A percentile compares a stretch with the other conserved stretches of the same genome.
These are phyloP conservation scores for Kwoniella shandongensis DNA, from an alignment of 768 basidiomycete species.

Conservation along the genomic window DNA sequence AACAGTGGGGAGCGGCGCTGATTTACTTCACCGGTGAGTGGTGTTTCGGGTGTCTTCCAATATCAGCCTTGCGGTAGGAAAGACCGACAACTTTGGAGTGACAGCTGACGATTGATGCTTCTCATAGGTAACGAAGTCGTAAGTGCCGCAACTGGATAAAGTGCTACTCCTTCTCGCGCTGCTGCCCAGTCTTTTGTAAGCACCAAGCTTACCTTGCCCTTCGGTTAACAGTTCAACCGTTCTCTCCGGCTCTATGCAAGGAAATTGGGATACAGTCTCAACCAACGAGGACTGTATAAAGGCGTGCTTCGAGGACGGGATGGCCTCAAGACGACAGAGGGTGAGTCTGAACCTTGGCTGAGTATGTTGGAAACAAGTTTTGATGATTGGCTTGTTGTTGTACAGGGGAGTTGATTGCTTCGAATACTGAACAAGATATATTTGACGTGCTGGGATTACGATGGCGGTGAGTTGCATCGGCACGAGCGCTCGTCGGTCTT, in stretches of 20 bases:
- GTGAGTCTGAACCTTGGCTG: slow-evolving; percentile 62
- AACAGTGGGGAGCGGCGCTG: slow-evolving; percentile 74
- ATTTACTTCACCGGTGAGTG: slow-evolving; percentile 82
- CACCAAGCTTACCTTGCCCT: background rate
- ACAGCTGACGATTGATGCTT: slow-evolving; percentile 50
- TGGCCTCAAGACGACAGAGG: slow-evolving; percentile 63
- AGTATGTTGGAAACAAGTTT: background rate
- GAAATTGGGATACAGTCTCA: slow-evolving; percentile 76
- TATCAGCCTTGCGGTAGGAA: background rate
- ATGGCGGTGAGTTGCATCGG: slow-evolving; percentile 34
- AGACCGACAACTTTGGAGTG: too few relatives aligned
- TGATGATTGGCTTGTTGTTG: background rate
- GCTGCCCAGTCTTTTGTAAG: background rate
- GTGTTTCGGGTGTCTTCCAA: background rate
- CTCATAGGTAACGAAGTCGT: slow-evolving; percentile 78
- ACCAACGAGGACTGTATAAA: slow-evolving; percentile 77
- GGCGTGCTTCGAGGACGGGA: slow-evolving; percentile 71
- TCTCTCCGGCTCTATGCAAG: slow-evolving; percentile 81
- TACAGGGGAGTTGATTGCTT: slow-evolving; percentile 67
- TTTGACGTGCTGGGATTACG: slow-evolving; percentile 65
- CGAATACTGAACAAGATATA: slow-evolving; percentile 82
- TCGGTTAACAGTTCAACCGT: slow-evolving; percentile 77
- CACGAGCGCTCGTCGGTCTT: background rate
- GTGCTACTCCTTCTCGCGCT: background rate
- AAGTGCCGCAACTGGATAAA: slow-evolving; percentile 44